Evolutionary conservation across 768 basidiomycete species (phyloP), one percentile per base, ranked within the genome.

Genomic region (Tricholoma flavovirens): DNA sequence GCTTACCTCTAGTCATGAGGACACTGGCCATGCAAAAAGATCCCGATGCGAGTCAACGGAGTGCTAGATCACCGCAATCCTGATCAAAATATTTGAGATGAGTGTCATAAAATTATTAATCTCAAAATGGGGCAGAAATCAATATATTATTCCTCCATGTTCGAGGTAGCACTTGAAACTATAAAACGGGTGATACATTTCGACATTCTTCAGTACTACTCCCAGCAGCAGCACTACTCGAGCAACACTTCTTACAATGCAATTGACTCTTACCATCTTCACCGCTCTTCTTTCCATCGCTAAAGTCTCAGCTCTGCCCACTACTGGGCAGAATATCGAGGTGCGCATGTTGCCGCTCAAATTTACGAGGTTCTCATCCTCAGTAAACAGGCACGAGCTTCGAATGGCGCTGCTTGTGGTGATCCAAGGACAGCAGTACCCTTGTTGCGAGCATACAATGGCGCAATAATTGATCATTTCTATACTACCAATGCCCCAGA

Each of bases 401-500:
- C 33, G 12, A 6, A 36, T 35, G 29, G 42, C 7, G 45, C 40
- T 17, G 45, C 21, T 15, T 63, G 62, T 33, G 53, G 55, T n/a
- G 48, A 63, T 54, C 57, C 57, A 22, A 43, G 49, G 14, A 29
- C 3, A 9, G 55, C 55, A 2, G 40, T 60, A 6, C 57, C 60
- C 21, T 49, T 61, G 19, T 56, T 49, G 29, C 40, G 62, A 24
- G 51, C 55, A 22, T 53, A 51, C 35, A 51, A 46, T 8, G 8
- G 29, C 17, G 1, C 22, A 3, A 1, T 6, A 6, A 3, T 4
- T 4, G 62, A 63, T 42, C 62, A 63, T 30, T 56, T 61, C 9
- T 61, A 63, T 55, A 61, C 60, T 8, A 56, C 55, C 17, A 53
- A 46, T 21, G 54, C 55, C 40, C 8, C 8, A 11, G 62, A 63